Percentiles rank a stretch among this genome's conserved stretches.
These are phyloP conservation scores for Fusarium lyarnte DNA, from an alignment of 2,329 filamentous ascomycete genomes.

Conservation along the genomic window DNA sequence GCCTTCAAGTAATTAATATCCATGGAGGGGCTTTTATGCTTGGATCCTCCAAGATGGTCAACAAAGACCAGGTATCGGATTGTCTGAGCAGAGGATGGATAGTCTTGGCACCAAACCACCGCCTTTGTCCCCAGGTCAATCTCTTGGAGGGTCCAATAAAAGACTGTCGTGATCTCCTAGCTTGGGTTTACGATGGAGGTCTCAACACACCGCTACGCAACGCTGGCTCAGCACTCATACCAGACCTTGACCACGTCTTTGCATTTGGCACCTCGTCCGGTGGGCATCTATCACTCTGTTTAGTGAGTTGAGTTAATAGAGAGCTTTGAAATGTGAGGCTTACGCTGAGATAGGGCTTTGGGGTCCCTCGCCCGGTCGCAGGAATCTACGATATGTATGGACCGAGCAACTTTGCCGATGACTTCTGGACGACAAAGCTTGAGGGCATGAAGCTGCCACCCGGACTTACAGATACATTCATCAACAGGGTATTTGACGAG, in stretches of 20 bases:
- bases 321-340: accelerated
- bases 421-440: background rate
- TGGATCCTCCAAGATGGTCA: conserved; percentile 10
- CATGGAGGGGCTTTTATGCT: conserved; percentile 18
- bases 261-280: conserved; percentile 13
- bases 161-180: conserved; percentile 6
- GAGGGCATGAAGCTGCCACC: background rate
- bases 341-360: background rate
- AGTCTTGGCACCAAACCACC: background rate
- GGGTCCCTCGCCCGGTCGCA: background rate
- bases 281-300: background rate
- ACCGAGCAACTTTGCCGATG: background rate
- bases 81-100: background rate
- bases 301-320: background rate
- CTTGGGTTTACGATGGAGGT: background rate
- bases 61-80: conserved; percentile 2
- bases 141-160: background rate
- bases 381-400: background rate
- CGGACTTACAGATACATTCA: background rate
- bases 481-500: background rate
- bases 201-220: background rate
- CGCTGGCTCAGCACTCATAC: background rate
- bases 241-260: conserved; percentile 1
- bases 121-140: conserved; percentile 1
- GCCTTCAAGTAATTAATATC: background rate